Base-by-base conservation (phyloP, 148 eudicot species). In the Cornus florida region DNA sequence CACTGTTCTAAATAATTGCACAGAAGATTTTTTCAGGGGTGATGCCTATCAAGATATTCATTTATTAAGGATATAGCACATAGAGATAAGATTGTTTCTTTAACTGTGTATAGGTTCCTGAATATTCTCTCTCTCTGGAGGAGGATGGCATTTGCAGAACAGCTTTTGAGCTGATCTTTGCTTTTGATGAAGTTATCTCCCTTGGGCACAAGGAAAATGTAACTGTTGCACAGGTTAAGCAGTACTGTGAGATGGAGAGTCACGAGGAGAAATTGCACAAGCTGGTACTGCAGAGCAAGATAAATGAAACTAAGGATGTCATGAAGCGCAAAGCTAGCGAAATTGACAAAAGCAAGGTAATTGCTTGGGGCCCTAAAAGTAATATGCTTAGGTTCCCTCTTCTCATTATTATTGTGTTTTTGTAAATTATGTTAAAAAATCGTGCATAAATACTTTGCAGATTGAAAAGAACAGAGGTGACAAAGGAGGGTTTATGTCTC, bases 191-290 rank as follows among this genome's bases (percentile, higher is more conserved):
- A 87, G 92, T 90, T 57, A 97, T 97, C 64, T 88, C 97, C 50
- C 91, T 90, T 68, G 99, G 99, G 82, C 98, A 97, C 95, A 97
- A 89, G 82, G 99, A 97, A 82, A 92, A 80, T 87, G 97, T 92
- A 75, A 97, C 98, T 73, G 93, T 89, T 86, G 89, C 94, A 57
- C 98, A 92, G 84, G 99, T 97, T 84, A 97, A 90, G 80, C 99
- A 97, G 84, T 97, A 94, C 84, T 91, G 95, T 86, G 99, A 94
- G 83, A 97, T 97, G 99, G 99, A 97, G 87, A 97, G 99, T 88
- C 98, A 97, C 70, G 99, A 97, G 79, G 99, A 97, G 89, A 94
- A 86, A 83, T 83, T 97, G 91, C 97, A 97, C 91, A 94, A 94
- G 87, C 76, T 94, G 89, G 95, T 94, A 79, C 78, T 91, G 72